phyloP scores from a whole-genome alignment of 805 yeast genomes.

The Peterozyma toletana region DNA sequence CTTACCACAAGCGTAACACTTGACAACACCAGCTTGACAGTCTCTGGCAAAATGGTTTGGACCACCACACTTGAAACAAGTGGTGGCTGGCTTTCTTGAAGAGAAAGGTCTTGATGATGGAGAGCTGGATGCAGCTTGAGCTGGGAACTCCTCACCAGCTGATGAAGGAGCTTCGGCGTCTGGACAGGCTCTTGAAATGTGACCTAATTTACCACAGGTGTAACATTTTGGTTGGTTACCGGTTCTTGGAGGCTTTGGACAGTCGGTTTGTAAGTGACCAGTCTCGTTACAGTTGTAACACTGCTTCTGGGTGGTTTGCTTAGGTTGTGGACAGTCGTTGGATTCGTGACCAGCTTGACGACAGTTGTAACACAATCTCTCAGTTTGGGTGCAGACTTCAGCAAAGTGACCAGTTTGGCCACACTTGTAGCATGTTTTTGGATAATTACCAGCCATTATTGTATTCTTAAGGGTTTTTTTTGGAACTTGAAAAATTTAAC shows the following conservation, averaged over 20 bases:
- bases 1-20: constrained; percentile 91
- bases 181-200: constrained; percentile 72
- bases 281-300: constrained; percentile 91
- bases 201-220: constrained; percentile 74
- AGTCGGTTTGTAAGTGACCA: constrained; percentile 85
- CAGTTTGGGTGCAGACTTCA: constrained; percentile 77
- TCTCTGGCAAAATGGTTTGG: constrained; percentile 92
- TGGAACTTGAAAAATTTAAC: not conserved
- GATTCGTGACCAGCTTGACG: constrained; percentile 87
- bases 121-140: constrained; percentile 9
- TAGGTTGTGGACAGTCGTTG: constrained; percentile 82
- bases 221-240: constrained; percentile 53
- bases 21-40: constrained; percentile 63
- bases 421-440: constrained; percentile 84
- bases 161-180: constrained; percentile 19
- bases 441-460: constrained; percentile 24
- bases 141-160: not conserved
- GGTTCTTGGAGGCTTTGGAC: constrained; percentile 53
- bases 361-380: constrained; percentile 89
- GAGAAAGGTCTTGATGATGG: constrained; percentile 14
- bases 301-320: constrained; percentile 77
- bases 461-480: constrained; percentile 3
- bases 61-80: constrained; percentile 89
- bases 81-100: constrained; percentile 31
- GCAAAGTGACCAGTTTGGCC: constrained; percentile 91